phyloP scores from a whole-genome alignment of 352 stramenopile species.

The Phytophthora hybrid region DNA sequence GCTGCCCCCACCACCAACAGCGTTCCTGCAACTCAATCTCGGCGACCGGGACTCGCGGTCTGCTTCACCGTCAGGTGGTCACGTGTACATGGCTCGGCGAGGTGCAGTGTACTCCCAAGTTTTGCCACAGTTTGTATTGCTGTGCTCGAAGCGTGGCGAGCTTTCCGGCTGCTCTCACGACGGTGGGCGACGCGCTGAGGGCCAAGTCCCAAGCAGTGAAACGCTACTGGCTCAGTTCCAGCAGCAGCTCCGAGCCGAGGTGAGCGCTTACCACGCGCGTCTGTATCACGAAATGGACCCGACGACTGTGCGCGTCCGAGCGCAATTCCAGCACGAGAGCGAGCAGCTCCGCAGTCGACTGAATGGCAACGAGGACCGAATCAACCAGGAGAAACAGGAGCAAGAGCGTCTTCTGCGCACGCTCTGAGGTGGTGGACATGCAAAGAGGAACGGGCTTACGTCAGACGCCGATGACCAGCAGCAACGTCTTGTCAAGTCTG shows the following conservation, averaged over 20 bases:
- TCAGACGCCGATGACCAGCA: conserved; percentile 16
- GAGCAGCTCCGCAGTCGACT: conserved; percentile 31
- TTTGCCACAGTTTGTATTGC: conserved; percentile 48
- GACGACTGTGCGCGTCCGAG: conserved; percentile 31
- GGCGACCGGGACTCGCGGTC: conserved; percentile 19
- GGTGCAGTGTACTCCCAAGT: conserved; percentile 28
- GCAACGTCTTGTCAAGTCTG: conserved; percentile 7
- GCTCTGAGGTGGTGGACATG: conserved; percentile 9
- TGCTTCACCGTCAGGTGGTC: conserved; percentile 18
- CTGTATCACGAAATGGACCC: conserved; percentile 50
- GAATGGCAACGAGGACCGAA: conserved; percentile 32
- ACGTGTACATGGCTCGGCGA: conserved; percentile 48
- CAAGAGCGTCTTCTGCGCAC: conserved; percentile 46
- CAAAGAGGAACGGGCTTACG: conserved; percentile 4
- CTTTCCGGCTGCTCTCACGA: neutral
- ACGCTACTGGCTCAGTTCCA: conserved; percentile 35
- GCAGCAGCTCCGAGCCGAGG: conserved; percentile 35
- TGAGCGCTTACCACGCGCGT: conserved; percentile 43
- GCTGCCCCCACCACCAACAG: conserved; percentile 36
- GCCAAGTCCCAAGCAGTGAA: conserved; percentile 15
- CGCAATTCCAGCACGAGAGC: conserved; percentile 38
- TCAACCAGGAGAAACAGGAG: conserved; percentile 42
- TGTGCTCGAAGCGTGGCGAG: conserved; percentile 38
- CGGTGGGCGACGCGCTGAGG: neutral
- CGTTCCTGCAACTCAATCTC: conserved; percentile 51